phyloP scores from a whole-genome alignment of 192 early-diverging fungal genomes.

The Coemansia sp. region DNA sequence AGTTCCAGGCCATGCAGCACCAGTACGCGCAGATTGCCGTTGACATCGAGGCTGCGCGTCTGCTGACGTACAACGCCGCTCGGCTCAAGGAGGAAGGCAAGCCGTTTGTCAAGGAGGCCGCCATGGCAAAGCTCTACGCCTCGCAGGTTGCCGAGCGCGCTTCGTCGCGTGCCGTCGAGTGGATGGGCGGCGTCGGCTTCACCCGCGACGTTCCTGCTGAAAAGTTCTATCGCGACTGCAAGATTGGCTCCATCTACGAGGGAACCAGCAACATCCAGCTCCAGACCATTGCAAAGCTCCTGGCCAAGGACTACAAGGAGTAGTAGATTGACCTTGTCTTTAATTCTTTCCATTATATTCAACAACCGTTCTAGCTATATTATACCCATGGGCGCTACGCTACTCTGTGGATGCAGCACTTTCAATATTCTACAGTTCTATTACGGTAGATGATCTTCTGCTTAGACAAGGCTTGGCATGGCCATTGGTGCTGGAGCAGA shows the following conservation, averaged over 20 bases:
- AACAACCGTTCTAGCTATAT: background rate
- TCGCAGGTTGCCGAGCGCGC: conserved; percentile 92
- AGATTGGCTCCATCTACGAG: conserved; percentile 97
- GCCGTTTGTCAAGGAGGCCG: conserved; percentile 92
- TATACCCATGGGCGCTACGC: too few species aligned
- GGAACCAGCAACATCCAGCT: conserved; percentile 96
- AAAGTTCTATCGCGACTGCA: conserved; percentile 95
- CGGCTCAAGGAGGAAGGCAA: conserved; percentile 91
- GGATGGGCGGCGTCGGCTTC: conserved; percentile 98
- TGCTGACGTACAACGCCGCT: conserved; percentile 97
- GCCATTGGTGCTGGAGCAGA: conserved; percentile 5
- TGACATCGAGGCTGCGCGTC: conserved; percentile 95
- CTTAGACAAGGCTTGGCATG: conserved; percentile 5
- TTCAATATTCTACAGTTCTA: background rate
- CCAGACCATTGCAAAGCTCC: conserved; percentile 82
- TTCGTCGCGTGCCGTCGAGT: conserved; percentile 89
- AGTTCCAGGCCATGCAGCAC: conserved; percentile 87
- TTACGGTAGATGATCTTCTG: background rate
- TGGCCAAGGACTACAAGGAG: conserved; percentile 39
- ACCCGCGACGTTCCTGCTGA: conserved; percentile 87
- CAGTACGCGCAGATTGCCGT: conserved; percentile 83
- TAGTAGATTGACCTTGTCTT: background rate
- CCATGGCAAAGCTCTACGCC: conserved; percentile 97
- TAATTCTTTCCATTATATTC: background rate
- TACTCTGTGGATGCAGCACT: too few species aligned